Base-by-base conservation (phyloP, 306 rosid genomes). In the Aeschynomene evenia region DNA sequence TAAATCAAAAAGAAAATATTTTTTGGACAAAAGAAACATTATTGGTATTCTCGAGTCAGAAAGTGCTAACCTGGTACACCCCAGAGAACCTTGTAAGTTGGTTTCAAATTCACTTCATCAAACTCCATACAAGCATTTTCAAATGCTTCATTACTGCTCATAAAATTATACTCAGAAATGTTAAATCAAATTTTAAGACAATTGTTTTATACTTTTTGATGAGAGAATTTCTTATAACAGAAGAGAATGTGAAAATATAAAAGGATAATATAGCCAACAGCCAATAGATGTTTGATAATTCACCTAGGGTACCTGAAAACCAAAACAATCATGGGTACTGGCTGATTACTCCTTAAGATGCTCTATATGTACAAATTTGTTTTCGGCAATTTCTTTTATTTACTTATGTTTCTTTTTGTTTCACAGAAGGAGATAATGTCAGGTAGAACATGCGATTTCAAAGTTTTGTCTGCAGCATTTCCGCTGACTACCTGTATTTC, bases 111-210 rank as follows among this genome's bases (percentile, higher is more conserved):
- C 81, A 85, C 91, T 60, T 90, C 98, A 80, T 94, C 97, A 48
- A 90, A 94, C 81, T 94, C 97, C 98, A 90, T 85, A 61, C 97
- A 86, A 40, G 98, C 98, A 72, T 94, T 94, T 82, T 88, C 97
- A 58, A 94, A 94, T 73, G 82, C 84, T 9, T 84, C 90, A 34
- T 91, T 85, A 77, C 98, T 94, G 95, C 72, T 55, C 72, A 80
- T n/a, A 73, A 74, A 64, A 74, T 40, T 59, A 80, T 31, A 68
- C 26, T 57, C 64, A 62, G 51, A 29, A 66, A 62, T 67, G 53
- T 54, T 39, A 81, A 76, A 45, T 21, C 66, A 75, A 56, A 69
- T 37, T 59, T 68, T 63, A 42, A 63, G 77, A 62, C 46, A 20
- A 49, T 42, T 19, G 23, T 33, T 55, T 53, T 50, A 19, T 45